Evolutionary conservation across 495 filamentous ascomycete genomes (phyloP), one percentile per base, ranked within the genome.

Genomic region (Chaetomium fimeti): DNA sequence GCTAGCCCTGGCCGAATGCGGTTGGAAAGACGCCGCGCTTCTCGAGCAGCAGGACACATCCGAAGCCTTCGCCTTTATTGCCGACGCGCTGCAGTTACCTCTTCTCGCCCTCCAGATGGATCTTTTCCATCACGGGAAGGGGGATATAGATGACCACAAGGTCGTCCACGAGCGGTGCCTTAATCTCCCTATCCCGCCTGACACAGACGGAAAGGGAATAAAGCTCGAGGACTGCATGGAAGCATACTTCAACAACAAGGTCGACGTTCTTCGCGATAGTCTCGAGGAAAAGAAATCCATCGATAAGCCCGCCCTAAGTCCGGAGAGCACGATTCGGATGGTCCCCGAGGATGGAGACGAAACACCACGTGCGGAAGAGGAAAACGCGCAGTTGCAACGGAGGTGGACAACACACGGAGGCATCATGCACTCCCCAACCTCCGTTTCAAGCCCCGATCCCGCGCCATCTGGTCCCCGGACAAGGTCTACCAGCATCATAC

Each of bases 21-120:
- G 94, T 25, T 98, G 94, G 94, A 79, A 84, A 70, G 93, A 96
- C 54, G 93, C 93, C 42, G 82, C 83, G 18, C 77, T 82, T 48
- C 70, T 91, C 29, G 81, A 84, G 61, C 94, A 98, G 74, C 94
- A 98, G 70, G 94, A 98, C 75, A 88, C 89, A 2, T 97, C 94
- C 0, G 94, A 98, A 74, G 93, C 93, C 2, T 98, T 97, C 72
- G 89, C 87, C 0, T 97, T 97, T 75, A 91, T 98, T 57, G 96
- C 93, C 3, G 93, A 90, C 59, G 91, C 86, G 43, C 80, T 98
- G 38, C 87, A 95, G 63, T 75, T 98, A 29, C 94, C 94, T 6
- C 84, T 97, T 9, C 85, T 98, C 24, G 91, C 93, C 0, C 77
- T 98, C 20, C 96, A 96, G 67, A 93, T 97, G 81, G 92, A 97